Percentiles rank a stretch among this genome's conserved stretches.
phyloP scores from a whole-genome alignment of 305 asterid species.

The Solanum chacoense region DNA sequence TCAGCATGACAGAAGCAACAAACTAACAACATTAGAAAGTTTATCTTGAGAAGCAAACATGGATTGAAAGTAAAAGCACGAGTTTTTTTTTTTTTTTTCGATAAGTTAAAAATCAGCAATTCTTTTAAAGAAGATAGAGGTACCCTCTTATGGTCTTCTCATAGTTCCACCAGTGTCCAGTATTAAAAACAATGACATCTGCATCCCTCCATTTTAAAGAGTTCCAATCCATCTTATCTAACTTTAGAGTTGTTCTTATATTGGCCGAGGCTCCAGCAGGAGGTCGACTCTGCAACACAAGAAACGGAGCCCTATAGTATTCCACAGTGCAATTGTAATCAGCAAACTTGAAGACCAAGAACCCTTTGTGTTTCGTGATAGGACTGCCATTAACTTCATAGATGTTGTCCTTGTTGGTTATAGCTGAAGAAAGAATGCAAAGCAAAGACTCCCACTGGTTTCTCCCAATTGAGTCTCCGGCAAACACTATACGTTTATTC shows the following conservation, averaged over 20 bases:
- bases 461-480: conserved; percentile 93
- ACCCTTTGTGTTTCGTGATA: conserved; percentile 90
- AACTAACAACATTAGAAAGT: not conserved
- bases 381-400: conserved; percentile 84
- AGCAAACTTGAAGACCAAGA: conserved; percentile 54
- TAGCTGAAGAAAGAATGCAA: conserved; percentile 74
- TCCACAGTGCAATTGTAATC: conserved; percentile 83
- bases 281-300: conserved; percentile 84
- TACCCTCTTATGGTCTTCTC: conserved; percentile 92
- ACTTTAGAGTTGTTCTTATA: conserved; percentile 60
- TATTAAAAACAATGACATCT: conserved; percentile 63
- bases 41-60: not conserved
- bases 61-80: not conserved
- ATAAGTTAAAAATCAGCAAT: not conserved
- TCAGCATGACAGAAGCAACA: not conserved
- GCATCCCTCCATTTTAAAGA: conserved; percentile 69
- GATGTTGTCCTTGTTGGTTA: conserved; percentile 32
- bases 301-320: conserved; percentile 85
- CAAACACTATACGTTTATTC: conserved; percentile 75
- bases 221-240: conserved; percentile 86
- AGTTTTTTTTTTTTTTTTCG: not conserved
- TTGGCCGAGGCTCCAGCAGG: conserved; percentile 31
- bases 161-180: conserved; percentile 96
- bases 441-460: conserved; percentile 99
- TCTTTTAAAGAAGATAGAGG: not conserved